These are phyloP conservation scores for Arthrinium phaeospermum DNA, from an alignment of 2,329 filamentous ascomycete genomes.

Conservation along the genomic window DNA sequence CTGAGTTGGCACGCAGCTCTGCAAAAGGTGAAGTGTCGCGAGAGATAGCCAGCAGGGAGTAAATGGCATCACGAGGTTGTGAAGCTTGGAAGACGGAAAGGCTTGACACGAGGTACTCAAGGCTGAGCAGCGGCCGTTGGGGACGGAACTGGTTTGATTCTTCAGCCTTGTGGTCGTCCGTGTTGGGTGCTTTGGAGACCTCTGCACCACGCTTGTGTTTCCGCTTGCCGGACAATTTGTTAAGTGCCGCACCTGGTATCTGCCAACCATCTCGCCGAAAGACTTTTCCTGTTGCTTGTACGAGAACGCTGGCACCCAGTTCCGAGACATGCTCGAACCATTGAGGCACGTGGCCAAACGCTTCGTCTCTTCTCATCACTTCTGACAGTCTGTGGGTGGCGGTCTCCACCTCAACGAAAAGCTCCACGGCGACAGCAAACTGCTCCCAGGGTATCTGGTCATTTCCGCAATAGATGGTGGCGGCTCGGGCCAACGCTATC, in stretches of 20 bases:
- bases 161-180: background rate
- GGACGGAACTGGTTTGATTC: too few species aligned
- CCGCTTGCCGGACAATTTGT: background rate
- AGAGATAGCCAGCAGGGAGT: constrained; percentile 41
- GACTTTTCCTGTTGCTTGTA: constrained; percentile 41
- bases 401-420: background rate
- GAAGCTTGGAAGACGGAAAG: constrained; percentile 17
- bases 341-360: constrained; percentile 33
- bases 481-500: background rate
- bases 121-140: background rate
- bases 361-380: constrained; percentile 24
- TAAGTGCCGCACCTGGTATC: background rate
- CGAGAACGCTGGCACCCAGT: constrained; percentile 43
- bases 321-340: constrained; percentile 43
- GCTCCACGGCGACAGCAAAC: background rate
- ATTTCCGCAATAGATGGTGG: background rate
- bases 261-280: constrained; percentile 30
- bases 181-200: background rate
- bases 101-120: background rate
- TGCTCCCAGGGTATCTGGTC: background rate
- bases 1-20: background rate
- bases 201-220: background rate
- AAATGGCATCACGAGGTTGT: constrained; percentile 40
- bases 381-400: background rate
- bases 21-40: constrained; percentile 36